Conservation (phyloP, 345 rosid species). For the Mercurialis annua region DNA sequence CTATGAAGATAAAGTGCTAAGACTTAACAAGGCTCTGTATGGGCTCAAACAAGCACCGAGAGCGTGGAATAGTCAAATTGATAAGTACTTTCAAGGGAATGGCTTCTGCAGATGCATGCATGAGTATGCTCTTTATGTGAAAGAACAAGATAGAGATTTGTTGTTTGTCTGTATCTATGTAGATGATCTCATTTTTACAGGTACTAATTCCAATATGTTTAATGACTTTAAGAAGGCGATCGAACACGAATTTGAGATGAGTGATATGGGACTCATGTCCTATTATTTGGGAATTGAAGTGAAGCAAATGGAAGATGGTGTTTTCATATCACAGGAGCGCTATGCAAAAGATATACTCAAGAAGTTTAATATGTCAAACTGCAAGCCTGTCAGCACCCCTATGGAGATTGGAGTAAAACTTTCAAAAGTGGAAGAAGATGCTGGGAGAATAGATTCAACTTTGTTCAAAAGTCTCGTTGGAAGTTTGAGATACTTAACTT, state of each 20-base stretch:
- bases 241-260: no score
- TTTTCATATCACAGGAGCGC: no score
- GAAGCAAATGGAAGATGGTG: no score
- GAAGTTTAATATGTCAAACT: background rate
- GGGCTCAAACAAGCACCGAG: background rate
- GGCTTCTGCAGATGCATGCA: background rate
- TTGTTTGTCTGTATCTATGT: background rate
- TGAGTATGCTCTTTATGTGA: background rate
- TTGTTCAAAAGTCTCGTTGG: no score
- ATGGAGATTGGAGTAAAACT: constrained; percentile 3
- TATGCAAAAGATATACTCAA: background rate
- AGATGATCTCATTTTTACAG: background rate
- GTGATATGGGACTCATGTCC: no score
- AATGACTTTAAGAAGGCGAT: background rate
- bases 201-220: background rate
- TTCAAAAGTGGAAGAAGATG: no score
- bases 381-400: background rate
- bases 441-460: no score
- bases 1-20: constrained; percentile 3
- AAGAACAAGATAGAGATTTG: background rate
- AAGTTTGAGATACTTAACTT: no score
- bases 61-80: background rate
- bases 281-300: no score
- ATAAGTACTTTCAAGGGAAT: background rate
- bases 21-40: constrained; percentile 4